A percentile compares a stretch with the other conserved stretches of the same genome.
Evolutionary conservation across 148 eudicot species (phyloP).

Genomic region (Amaranthus hypochondriacus): DNA sequence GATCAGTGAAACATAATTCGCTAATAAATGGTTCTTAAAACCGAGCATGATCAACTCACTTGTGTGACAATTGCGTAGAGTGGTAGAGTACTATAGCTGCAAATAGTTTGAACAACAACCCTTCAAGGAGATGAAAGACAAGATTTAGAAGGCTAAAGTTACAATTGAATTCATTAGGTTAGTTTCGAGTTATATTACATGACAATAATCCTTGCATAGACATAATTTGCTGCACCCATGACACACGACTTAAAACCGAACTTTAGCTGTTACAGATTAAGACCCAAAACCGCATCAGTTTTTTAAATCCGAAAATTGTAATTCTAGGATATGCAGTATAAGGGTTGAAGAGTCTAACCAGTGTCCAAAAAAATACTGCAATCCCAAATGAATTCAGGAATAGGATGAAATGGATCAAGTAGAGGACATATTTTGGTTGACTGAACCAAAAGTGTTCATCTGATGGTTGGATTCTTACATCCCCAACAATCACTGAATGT

Average conservation of each 20-base stretch:
- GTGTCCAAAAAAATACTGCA: conserved; percentile 31
- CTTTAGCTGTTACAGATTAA: conserved; percentile 31
- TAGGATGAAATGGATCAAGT: conserved; percentile 24
- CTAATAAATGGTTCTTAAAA: background rate
- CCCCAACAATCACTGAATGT: conserved; percentile 20
- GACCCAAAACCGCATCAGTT: background rate
- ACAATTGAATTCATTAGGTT: too few relatives aligned
- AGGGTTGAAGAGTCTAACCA: conserved; percentile 14
- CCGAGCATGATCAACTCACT: conserved; percentile 22
- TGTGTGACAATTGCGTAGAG: conserved; percentile 64
- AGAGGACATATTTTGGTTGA: conserved; percentile 21
- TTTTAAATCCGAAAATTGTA: background rate
- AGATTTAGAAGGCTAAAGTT: background rate
- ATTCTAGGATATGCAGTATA: background rate
- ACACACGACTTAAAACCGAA: conserved; percentile 47
- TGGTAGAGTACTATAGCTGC: conserved; percentile 65
- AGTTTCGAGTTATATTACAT: conserved; percentile 29
- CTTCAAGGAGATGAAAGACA: conserved; percentile 20
- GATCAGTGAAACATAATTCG: too few relatives aligned
- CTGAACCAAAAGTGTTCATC: conserved; percentile 36
- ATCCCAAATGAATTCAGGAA: conserved; percentile 32
- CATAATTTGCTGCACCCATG: conserved; percentile 43
- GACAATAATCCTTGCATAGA: conserved; percentile 37
- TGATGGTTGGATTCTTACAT: conserved; percentile 16
- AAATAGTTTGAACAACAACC: conserved; percentile 43